Conservation (phyloP, 2,329 filamentous ascomycete genomes). For the Aspergillus felis region DNA sequence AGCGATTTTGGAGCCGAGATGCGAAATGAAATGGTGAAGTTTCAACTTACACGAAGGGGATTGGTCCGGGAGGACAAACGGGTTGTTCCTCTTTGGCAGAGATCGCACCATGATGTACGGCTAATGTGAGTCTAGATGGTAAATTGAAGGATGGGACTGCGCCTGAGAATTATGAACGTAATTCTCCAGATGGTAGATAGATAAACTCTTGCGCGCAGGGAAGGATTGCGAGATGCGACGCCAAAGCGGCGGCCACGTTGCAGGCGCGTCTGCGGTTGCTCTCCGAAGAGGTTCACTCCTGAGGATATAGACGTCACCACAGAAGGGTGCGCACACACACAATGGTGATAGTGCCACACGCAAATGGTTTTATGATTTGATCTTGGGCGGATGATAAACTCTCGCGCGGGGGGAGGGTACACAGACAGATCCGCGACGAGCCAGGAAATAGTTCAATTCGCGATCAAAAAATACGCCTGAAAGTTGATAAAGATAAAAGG, state of each 20-base stretch:
- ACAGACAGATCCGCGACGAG: slow-evolving; percentile 12
- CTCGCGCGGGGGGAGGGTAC: not conserved
- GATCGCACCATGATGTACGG: slow-evolving; percentile 38
- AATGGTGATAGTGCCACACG: not conserved
- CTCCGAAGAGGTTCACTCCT: not conserved
- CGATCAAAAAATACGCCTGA: slow-evolving; percentile 1
- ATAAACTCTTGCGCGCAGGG: slow-evolving; percentile 7
- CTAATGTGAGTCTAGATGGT: not conserved
- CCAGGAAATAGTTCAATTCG: slow-evolving; percentile 7
- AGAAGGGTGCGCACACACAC: slow-evolving; percentile 3
- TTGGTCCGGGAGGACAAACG: slow-evolving; percentile 40
- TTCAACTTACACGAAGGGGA: slow-evolving; percentile 44
- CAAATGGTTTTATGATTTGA: not conserved
- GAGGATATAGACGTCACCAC: slow-evolving; percentile 19
- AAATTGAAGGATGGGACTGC: slow-evolving; percentile 8
- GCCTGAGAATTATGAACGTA: slow-evolving; percentile 6
- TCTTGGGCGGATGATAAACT: slow-evolving; percentile 6
- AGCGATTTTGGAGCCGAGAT: slow-evolving; percentile 12
- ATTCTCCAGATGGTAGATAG: slow-evolving; percentile 3
- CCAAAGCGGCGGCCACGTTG: slow-evolving; percentile 41
- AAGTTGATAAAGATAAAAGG: slow-evolving; percentile 8
- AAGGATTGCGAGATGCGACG: slow-evolving; percentile 26
- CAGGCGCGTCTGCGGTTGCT: slow-evolving; percentile 36
- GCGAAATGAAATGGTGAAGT: slow-evolving; percentile 3
- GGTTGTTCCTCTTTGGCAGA: slow-evolving; percentile 46